Conservation (phyloP, 2,329 filamentous ascomycete species). For the Talaromyces sp. region DNA sequence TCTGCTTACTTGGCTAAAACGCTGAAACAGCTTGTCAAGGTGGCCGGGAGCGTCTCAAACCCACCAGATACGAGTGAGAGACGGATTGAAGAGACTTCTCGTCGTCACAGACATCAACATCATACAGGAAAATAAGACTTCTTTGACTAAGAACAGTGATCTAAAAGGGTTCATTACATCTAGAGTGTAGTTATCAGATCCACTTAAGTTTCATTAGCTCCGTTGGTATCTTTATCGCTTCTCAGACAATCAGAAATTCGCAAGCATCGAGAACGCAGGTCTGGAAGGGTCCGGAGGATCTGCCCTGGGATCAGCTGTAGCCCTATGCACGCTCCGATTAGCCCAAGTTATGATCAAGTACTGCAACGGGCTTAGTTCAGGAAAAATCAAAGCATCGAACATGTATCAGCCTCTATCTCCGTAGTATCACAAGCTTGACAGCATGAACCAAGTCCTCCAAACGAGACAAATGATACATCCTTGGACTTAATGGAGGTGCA, state of each 20-base stretch:
- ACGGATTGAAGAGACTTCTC: conserved; percentile 71
- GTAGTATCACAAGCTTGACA: neutral
- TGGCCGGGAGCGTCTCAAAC: conserved; percentile 71
- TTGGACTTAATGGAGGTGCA: neutral
- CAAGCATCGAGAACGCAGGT: neutral
- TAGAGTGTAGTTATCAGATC: too few species aligned
- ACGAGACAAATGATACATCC: neutral
- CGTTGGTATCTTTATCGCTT: neutral
- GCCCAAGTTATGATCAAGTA: neutral
- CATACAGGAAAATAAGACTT: too few species aligned
- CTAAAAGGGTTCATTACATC: too few species aligned
- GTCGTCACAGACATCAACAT: too few species aligned
- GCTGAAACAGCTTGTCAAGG: conserved; percentile 49
- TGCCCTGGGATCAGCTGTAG: neutral
- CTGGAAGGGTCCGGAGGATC: neutral
- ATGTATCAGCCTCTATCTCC: too few species aligned
- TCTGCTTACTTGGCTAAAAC: neutral
- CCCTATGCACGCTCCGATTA: conserved; percentile 6
- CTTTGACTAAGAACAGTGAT: too few species aligned
- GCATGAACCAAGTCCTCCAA: neutral
- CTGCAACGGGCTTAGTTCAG: neutral
- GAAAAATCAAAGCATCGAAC: neutral
- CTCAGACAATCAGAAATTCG: neutral
- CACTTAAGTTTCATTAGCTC: neutral
- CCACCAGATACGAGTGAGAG: conserved; percentile 72